These are phyloP conservation scores for Colletotrichum caudatum DNA, from an alignment of 2,329 filamentous ascomycete species.

Conservation along the genomic window DNA sequence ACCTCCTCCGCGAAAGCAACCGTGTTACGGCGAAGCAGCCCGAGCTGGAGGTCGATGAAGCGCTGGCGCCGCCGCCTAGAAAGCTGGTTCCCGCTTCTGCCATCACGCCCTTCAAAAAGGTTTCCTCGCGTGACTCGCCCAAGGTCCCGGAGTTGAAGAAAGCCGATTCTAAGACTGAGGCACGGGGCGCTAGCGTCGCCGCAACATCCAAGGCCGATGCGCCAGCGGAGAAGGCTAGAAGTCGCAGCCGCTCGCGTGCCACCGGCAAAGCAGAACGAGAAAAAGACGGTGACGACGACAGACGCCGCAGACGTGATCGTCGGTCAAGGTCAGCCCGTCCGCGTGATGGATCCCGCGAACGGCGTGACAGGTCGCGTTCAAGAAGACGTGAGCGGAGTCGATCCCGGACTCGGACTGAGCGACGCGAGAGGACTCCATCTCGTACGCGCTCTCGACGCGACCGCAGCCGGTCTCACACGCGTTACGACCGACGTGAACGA, in stretches of 20 bases:
- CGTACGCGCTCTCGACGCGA: slow-evolving; percentile 48
- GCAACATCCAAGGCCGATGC: slow-evolving; percentile 29
- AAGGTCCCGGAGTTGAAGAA: slow-evolving; percentile 59
- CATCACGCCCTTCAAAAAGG: slow-evolving; percentile 66
- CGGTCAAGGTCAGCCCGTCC: slow-evolving; percentile 55
- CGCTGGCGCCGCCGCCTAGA: slow-evolving; percentile 67
- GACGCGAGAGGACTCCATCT: slow-evolving; percentile 57
- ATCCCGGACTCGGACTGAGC: slow-evolving; percentile 45
- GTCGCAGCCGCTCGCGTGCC: slow-evolving; percentile 47
- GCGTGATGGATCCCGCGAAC: slow-evolving; percentile 50
- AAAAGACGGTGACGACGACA: slow-evolving; percentile 45
- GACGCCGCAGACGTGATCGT: slow-evolving; percentile 50
- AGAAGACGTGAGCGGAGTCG: slow-evolving; percentile 53
- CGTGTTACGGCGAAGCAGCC: slow-evolving; percentile 61
- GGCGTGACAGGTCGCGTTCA: slow-evolving; percentile 49
- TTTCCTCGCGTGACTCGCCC: slow-evolving; percentile 54
- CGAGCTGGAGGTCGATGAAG: slow-evolving; percentile 67
- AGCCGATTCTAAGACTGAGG: slow-evolving; percentile 49
- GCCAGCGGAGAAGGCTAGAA: slow-evolving; percentile 36
- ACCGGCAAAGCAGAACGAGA: slow-evolving; percentile 44
- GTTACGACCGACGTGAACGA: slow-evolving; percentile 49
- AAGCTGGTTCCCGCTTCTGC: slow-evolving; percentile 67
- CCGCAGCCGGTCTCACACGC: slow-evolving; percentile 47
- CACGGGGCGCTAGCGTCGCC: slow-evolving; percentile 46
- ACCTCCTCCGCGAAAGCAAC: slow-evolving; percentile 70